phyloP scores from a whole-genome alignment of 2,329 filamentous ascomycete genomes.

The Ophiostoma sp. region DNA sequence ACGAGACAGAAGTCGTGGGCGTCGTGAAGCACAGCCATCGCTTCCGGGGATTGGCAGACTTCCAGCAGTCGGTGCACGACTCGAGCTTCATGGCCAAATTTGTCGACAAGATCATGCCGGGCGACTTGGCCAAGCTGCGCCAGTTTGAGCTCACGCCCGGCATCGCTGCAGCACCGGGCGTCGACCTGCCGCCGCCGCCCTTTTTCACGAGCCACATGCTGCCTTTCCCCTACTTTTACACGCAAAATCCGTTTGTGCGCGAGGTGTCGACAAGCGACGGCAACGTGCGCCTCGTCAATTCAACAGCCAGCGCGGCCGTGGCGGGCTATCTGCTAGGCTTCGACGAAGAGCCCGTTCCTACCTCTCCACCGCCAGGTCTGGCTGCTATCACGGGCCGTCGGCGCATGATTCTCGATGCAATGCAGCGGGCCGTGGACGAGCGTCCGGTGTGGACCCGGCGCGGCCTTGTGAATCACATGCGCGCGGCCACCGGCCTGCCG shows the following conservation, averaged over 20 bases:
- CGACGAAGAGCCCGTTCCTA: slow-evolving; percentile 56
- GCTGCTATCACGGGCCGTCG: slow-evolving; percentile 37
- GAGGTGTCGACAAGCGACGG: slow-evolving; percentile 53
- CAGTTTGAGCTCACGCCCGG: slow-evolving; percentile 62
- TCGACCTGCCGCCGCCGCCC: slow-evolving; percentile 73
- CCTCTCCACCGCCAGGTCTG: slow-evolving; percentile 52
- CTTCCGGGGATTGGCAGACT: slow-evolving; percentile 80
- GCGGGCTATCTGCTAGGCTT: slow-evolving; percentile 54
- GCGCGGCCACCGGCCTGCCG: slow-evolving; percentile 33
- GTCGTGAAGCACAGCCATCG: slow-evolving; percentile 74
- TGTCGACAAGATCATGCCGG: slow-evolving; percentile 62
- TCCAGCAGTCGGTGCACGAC: slow-evolving; percentile 68
- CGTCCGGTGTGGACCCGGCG: slow-evolving; percentile 85
- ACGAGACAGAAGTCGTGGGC: slow-evolving; percentile 65
- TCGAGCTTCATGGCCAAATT: slow-evolving; percentile 68
- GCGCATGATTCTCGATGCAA: slow-evolving; percentile 53
- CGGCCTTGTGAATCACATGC: slow-evolving; percentile 68
- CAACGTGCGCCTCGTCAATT: slow-evolving; percentile 50
- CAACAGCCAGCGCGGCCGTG: slow-evolving; percentile 51
- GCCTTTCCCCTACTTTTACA: slow-evolving; percentile 74
- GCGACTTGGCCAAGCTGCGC: slow-evolving; percentile 53
- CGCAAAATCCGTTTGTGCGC: slow-evolving; percentile 75
- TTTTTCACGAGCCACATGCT: slow-evolving; percentile 68
- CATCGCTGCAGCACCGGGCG: slow-evolving; percentile 52
- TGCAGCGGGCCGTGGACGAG: slow-evolving; percentile 61